A percentile compares a stretch with the other conserved stretches of the same genome.
Evolutionary conservation across 2,329 filamentous ascomycete genomes (phyloP).

Genomic region (Monosporascus sp.): DNA sequence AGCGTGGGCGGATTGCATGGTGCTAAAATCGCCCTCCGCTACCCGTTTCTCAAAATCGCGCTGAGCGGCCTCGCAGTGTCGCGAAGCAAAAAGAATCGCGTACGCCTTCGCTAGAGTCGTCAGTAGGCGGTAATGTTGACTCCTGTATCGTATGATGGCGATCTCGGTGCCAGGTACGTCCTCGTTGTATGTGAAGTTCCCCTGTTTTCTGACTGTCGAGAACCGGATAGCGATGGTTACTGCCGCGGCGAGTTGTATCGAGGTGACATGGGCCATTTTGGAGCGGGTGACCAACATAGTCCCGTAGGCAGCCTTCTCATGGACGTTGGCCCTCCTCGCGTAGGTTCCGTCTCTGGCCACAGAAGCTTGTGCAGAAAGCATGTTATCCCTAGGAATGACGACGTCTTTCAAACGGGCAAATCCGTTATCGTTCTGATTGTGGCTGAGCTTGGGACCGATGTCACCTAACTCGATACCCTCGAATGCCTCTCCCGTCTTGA

Average conservation of each 20-base stretch:
- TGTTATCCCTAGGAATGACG: conserved; percentile 26
- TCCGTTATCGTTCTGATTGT: conserved; percentile 27
- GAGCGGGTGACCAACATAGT: conserved; percentile 28
- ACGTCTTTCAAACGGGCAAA: conserved; percentile 27
- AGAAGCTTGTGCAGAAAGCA: conserved; percentile 24
- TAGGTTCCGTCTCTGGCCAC: conserved; percentile 27
- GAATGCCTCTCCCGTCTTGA: conserved; percentile 19
- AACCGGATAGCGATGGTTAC: conserved; percentile 30
- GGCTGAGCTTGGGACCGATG: conserved; percentile 20
- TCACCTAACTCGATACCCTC: conserved; percentile 24
- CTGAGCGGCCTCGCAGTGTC: conserved; percentile 4
- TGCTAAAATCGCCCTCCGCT: neutral
- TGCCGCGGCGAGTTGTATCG: conserved; percentile 25
- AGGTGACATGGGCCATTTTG: conserved; percentile 20
- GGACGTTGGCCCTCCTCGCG: conserved; percentile 14
- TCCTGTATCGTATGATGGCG: conserved; percentile 21
- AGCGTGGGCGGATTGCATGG: conserved; percentile 18
- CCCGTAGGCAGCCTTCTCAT: conserved; percentile 27
- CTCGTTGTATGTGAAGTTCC: conserved; percentile 1
- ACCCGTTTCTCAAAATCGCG: neutral
- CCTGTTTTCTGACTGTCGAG: conserved; percentile 23
- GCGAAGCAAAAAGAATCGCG: conserved; percentile 18
- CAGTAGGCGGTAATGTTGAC: conserved; percentile 22
- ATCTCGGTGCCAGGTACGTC: conserved; percentile 8
- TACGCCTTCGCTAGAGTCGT: conserved; percentile 21